Conservation (phyloP, 225 moss, liverwort and hornwort genomes). For the Physcomitrium patens region DNA sequence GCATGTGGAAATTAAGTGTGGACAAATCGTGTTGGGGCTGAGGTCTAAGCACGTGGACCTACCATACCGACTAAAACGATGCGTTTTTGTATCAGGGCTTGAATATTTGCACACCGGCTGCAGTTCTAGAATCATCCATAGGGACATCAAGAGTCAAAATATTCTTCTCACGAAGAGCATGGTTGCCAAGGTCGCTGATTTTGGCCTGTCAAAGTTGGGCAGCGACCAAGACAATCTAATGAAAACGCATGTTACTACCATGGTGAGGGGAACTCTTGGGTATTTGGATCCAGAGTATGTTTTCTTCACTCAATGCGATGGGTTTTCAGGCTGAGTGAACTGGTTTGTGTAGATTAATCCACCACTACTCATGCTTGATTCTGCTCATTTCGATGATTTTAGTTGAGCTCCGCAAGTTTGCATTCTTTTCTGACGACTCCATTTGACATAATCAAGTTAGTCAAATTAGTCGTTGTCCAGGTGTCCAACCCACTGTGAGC, state of each 20-base stretch:
- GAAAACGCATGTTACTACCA: conserved; percentile 71
- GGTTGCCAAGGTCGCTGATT: conserved; percentile 85
- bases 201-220: conserved; percentile 67
- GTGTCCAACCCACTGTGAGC: too few relatives aligned
- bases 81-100: conserved; percentile 32
- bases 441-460: too few relatives aligned
- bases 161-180: conserved; percentile 73
- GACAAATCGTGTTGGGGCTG: conserved; percentile 1
- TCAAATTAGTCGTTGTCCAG: too few relatives aligned
- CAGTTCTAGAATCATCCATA: conserved; percentile 45
- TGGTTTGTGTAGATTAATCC: not conserved
- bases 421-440: too few relatives aligned
- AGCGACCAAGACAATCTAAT: conserved; percentile 61
- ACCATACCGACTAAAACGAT: not conserved
- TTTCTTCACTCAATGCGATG: conserved; percentile 27
- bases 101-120: conserved; percentile 48
- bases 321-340: not conserved
- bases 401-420: too few relatives aligned
- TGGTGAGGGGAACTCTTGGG: conserved; percentile 81
- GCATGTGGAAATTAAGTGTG: not conserved
- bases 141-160: conserved; percentile 92
- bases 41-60: not conserved
- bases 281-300: conserved; percentile 93
- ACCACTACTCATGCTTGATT: not conserved
- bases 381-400: not conserved